A percentile compares a stretch with the other conserved stretches of the same genome.
These are phyloP conservation scores for Fusarium buxicola DNA, from an alignment of 2,329 filamentous ascomycete species.

Conservation along the genomic window DNA sequence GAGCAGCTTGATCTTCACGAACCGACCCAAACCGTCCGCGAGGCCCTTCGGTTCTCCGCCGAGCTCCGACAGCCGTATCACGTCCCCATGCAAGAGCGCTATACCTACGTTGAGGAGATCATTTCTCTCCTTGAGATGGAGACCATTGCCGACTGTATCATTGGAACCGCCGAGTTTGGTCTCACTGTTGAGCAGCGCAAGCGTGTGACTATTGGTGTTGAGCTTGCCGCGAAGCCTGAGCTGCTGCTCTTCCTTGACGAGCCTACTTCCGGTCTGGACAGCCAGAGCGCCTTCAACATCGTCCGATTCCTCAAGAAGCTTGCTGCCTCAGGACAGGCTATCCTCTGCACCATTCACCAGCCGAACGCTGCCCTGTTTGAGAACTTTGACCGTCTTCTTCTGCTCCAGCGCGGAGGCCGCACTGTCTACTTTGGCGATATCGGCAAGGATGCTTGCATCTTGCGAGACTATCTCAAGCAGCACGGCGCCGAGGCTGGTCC, in stretches of 20 bases:
- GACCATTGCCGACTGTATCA: slow-evolving; percentile 68
- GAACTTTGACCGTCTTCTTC: slow-evolving; percentile 84
- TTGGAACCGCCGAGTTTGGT: slow-evolving; percentile 73
- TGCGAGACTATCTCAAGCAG: slow-evolving; percentile 72
- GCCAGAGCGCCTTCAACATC: slow-evolving; percentile 78
- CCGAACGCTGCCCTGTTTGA: slow-evolving; percentile 88
- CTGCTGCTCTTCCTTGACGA: slow-evolving; percentile 83
- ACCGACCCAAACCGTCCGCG: slow-evolving; percentile 70
- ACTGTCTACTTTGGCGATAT: slow-evolving; percentile 91
- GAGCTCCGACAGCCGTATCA: slow-evolving; percentile 68
- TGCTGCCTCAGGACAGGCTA: slow-evolving; percentile 83
- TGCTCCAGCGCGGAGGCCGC: slow-evolving; percentile 81
- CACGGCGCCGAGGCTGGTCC: slow-evolving; percentile 70
- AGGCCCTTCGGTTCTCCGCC: slow-evolving; percentile 72
- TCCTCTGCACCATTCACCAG: slow-evolving; percentile 92
- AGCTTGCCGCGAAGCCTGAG: slow-evolving; percentile 85
- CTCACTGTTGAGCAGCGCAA: slow-evolving; percentile 74
- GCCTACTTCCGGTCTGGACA: slow-evolving; percentile 76
- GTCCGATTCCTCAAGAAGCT: slow-evolving; percentile 82
- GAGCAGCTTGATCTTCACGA: slow-evolving; percentile 74
- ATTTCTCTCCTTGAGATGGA: slow-evolving; percentile 70
- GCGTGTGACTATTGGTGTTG: slow-evolving; percentile 91
- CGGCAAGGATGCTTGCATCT: slow-evolving; percentile 75
- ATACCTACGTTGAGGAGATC: slow-evolving; percentile 71
- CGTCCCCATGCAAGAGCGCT: slow-evolving; percentile 66